Evolutionary conservation across 73 alveolate genomes (phyloP).

Genomic region (Paraurostyla sp.): DNA sequence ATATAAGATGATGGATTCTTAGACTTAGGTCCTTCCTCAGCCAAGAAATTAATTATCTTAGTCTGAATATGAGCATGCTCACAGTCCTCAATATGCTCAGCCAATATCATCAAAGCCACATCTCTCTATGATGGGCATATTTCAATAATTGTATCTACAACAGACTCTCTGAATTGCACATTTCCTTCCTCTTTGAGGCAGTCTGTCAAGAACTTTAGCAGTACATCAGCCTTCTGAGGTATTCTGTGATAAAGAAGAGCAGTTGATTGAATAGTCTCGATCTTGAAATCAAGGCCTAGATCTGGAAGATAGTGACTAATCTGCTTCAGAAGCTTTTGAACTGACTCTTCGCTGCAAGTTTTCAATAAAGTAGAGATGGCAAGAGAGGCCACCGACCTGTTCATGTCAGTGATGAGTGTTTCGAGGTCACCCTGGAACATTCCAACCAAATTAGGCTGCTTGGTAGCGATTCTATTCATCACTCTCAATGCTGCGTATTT

Average conservation of each 20-base stretch:
- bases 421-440: conserved; percentile 70
- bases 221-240: conserved; percentile 90
- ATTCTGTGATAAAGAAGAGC: conserved; percentile 78
- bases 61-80: conserved; percentile 92
- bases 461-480: conserved; percentile 68
- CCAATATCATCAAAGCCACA: conserved; percentile 86
- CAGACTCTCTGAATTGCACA: conserved; percentile 81
- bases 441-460: conserved; percentile 65
- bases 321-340: conserved; percentile 82
- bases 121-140: conserved; percentile 76
- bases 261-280: conserved; percentile 83
- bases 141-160: conserved; percentile 86
- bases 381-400: conserved; percentile 82
- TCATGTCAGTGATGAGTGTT: conserved; percentile 73
- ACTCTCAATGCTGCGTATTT: conserved; percentile 73
- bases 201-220: conserved; percentile 88
- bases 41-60: conserved; percentile 90
- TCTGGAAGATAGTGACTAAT: conserved; percentile 85
- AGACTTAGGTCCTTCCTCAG: conserved; percentile 92
- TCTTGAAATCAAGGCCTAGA: conserved; percentile 84
- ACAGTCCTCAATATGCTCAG: conserved; percentile 97
- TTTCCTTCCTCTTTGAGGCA: conserved; percentile 91
- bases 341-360: conserved; percentile 84
- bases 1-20: conserved; percentile 89
- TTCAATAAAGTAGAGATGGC: conserved; percentile 89